These are phyloP conservation scores for Diversispora epigaea DNA, from an alignment of 192 early-diverging fungal genomes.

Conservation along the genomic window DNA sequence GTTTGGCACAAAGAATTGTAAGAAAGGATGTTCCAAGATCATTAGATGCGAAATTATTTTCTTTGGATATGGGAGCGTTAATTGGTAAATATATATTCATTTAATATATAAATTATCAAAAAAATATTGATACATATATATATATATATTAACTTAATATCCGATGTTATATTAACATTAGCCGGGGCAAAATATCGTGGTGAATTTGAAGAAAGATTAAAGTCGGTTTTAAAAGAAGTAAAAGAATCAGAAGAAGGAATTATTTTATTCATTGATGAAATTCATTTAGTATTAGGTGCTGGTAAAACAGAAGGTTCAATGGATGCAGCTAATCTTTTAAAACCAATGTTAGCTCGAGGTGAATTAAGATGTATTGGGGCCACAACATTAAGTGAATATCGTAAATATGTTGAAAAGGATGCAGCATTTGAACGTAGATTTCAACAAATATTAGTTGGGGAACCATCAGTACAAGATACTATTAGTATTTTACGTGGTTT, in stretches of 20 bases:
- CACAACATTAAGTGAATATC: constrained; percentile 94
- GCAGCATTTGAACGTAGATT: constrained; percentile 82
- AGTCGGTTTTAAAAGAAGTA: constrained; percentile 94
- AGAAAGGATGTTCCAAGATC: constrained; percentile 87
- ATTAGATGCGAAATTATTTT: constrained; percentile 79
- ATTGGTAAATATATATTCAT: constrained; percentile 35
- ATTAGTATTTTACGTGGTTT: constrained; percentile 80
- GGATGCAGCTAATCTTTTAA: constrained; percentile 96
- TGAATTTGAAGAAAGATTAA: constrained; percentile 97
- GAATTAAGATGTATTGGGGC: constrained; percentile 95
- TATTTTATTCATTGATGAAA: constrained; percentile 98
- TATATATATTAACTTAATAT: background rate
- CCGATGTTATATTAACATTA: constrained; percentile 35
- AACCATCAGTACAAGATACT: constrained; percentile 70
- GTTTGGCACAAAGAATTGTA: constrained; percentile 92
- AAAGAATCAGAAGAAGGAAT: constrained; percentile 83
- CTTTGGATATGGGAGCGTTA: constrained; percentile 94
- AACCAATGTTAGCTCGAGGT: constrained; percentile 97
- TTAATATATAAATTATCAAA: too few relatives aligned
- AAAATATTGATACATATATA: background rate
- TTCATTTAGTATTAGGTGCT: constrained; percentile 92
- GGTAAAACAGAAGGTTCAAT: constrained; percentile 88
- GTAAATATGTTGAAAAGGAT: constrained; percentile 86
- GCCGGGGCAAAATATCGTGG: constrained; percentile 97
- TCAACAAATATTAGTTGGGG: constrained; percentile 79